Percentiles rank a stretch among this genome's conserved stretches.
Evolutionary conservation across 2,329 filamentous ascomycete genomes (phyloP).

Genomic region (Fusarium verrucosum): DNA sequence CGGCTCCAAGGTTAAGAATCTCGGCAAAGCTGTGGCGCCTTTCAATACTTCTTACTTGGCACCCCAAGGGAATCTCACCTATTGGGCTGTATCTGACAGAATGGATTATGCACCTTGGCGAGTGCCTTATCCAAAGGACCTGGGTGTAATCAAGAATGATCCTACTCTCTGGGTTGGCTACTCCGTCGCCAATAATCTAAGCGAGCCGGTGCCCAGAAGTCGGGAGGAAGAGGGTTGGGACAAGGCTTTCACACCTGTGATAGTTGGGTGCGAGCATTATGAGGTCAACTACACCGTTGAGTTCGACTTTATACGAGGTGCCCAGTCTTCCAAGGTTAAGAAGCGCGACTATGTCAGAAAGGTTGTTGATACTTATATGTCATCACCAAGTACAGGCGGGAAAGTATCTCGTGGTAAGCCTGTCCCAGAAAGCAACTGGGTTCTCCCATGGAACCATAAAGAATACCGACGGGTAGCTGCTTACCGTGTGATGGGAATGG

Average conservation of each 20-base stretch:
- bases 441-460: background rate
- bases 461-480: background rate
- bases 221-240: background rate
- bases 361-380: background rate
- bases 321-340: background rate
- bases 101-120: background rate
- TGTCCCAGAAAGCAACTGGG: background rate
- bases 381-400: background rate
- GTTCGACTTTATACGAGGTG: background rate
- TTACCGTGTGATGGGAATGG: background rate
- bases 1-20: background rate
- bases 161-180: conserved; percentile 32
- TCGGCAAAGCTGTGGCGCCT: background rate
- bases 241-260: background rate
- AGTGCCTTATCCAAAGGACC: background rate
- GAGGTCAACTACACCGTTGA: conserved; percentile 1
- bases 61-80: background rate
- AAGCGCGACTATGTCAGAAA: background rate
- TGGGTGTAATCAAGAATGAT: conserved; percentile 9
- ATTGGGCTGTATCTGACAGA: background rate
- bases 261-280: conserved; percentile 15
- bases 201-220: rapidly evolving
- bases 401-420: background rate
- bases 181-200: background rate
- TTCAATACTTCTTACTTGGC: background rate